Base-by-base conservation (phyloP, 441 rosid genomes). In the Aquilaria agallochum region DNA sequence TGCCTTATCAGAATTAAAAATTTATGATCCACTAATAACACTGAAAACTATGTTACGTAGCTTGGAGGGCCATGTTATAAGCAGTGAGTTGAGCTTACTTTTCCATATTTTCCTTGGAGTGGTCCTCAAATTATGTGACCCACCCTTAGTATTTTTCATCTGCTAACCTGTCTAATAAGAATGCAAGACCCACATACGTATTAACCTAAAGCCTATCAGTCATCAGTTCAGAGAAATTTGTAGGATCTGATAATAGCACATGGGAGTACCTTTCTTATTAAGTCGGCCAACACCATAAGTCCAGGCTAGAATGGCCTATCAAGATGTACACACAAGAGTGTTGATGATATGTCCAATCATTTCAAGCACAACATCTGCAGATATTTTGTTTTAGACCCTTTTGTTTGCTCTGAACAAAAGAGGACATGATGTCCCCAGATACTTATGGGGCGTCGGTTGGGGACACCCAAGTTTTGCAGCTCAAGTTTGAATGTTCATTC, bases 381-480 rank as follows among this genome's bases (percentile, higher is more conserved):
- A 50, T 57, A 31, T 61, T 47, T 31, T 65, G 62, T 55, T 58
- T 14, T 47, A 55, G 71, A 34, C 58, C 64, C 65, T 40, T 40
- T 45, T 63, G 13, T 67, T 52, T 44, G 42, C 34, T 20, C 27
- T 48, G 30, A 40, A 49, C 67, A 47, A 48, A 51, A 54, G 34
- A 36, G 50, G 78, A 77, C 80, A 69, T 20, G 52, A 62, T 66
- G 60, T 60, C 49, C 67, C 72, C 59, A 62, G 59, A 55, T 53
- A 59, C 48, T 72, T 66, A 62, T 59, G 62, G 67, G 78, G 68
- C 33, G 65, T 58, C 45, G 48, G 73, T 72, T 69, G 67, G 80
- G 76, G 63, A 73, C 76, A 58, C 59, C 47, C 14, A 59, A 62
- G 63, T 68, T 77, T 64, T 45, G 36, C 55, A 34, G 74, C 59